Evolutionary conservation across 2,329 filamentous ascomycete genomes (phyloP), one percentile per base, ranked within the genome.

Genomic region (Chaetomium globosum): DNA sequence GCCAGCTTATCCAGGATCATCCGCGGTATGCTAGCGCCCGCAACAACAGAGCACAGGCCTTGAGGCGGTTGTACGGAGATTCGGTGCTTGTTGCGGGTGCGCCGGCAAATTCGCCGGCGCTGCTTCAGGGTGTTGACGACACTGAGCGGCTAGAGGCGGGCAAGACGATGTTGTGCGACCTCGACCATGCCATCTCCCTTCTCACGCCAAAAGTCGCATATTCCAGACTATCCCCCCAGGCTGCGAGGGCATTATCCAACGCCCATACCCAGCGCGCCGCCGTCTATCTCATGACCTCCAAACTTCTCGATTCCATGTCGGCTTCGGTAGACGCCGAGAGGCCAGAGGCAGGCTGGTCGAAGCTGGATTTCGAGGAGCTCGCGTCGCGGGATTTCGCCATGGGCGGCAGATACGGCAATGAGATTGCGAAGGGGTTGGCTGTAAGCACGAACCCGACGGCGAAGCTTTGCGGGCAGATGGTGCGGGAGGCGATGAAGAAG

Each of bases 1-100:
- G 82, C 33, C 73, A 76, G 2, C 79, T 92, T 36, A 84, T 92
- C 49, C 72, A 78, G 2, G 76, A 83, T 28, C 74, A 86, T 61
- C 88, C 90, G 3, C 76, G 79, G 36, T 93, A 93, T 75, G 89
- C 90, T 26, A 91, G 88, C 68, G 89, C 87, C 6, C 84, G 86
- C 65, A 90, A 92, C 74, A 93, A 94, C 76, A 83, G 90, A 58
- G 90, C 88, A 2, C 91, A 93, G 75, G 82, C 88, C 9, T 71
- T 84, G 33, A 79, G 89, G 26, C 80, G 88, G 56, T 76, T 87
- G 63, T 87, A 89, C 68, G 88, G 87, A 12, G 87, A 90, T 72
- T 77, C 79, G 2, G 80, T 87, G 73, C 76, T 89, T 26, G 74
- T 87, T 43, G 71, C 75, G 28, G 74, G 77, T 28, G 77, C 76